Evolutionary conservation across 345 rosid species (phyloP).

Genomic region (Anacardium occidentale): DNA sequence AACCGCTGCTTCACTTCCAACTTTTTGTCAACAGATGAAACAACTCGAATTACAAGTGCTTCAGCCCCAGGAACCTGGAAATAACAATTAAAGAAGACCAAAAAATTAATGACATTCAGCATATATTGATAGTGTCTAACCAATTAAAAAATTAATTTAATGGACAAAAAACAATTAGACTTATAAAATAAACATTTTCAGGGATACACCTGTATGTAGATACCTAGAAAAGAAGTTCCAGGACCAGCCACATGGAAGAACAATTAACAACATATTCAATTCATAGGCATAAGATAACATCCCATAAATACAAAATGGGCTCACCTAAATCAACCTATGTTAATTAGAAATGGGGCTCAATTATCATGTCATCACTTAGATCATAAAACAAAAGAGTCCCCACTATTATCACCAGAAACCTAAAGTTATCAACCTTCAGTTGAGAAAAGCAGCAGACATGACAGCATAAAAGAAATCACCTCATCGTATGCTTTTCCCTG

Average conservation of each 20-base stretch:
- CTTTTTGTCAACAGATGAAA: constrained; percentile 98
- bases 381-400: not conserved
- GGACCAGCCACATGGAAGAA: not conserved
- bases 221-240: not conserved
- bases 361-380: not conserved
- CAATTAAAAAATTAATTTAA: not conserved
- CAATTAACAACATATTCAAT: not conserved
- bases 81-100: constrained; percentile 16
- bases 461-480: constrained; percentile 43
- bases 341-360: not conserved
- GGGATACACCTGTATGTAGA: not conserved
- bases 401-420: not conserved
- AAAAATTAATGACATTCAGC: constrained; percentile 2
- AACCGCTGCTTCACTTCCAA: constrained; percentile 94
- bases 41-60: constrained; percentile 92
- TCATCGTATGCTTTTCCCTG: constrained; percentile 83
- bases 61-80: constrained; percentile 91
- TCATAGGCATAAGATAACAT: too few species aligned
- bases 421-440: constrained; percentile 4
- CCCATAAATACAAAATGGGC: too few species aligned
- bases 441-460: not conserved
- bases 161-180: not conserved
- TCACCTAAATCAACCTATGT: not conserved
- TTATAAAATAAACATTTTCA: not conserved
- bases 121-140: not conserved